Conservation (phyloP, 495 filamentous ascomycete species). For the Penicillium fimorum region DNA sequence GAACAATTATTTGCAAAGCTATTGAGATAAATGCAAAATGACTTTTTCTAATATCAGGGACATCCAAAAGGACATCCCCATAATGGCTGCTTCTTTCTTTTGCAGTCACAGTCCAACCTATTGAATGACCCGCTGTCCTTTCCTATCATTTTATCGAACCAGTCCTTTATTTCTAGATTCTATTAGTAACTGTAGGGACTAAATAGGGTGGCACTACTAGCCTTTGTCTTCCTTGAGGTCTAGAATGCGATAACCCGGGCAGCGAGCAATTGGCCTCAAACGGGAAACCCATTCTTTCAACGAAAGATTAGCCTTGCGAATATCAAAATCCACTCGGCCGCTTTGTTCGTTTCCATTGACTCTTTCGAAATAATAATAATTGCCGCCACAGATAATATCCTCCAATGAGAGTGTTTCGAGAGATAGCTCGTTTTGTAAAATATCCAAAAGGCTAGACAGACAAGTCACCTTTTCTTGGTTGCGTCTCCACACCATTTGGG, state of each 20-base stretch:
- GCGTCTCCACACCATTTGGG: conserved; percentile 12
- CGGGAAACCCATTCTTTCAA: conserved; percentile 18
- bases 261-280: conserved; percentile 10
- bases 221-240: conserved; percentile 13
- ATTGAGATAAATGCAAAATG: too few species aligned
- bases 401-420: conserved; percentile 16
- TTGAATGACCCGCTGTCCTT: conserved; percentile 16
- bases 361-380: conserved; percentile 18
- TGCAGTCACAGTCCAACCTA: conserved; percentile 17
- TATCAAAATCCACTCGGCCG: conserved; percentile 16
- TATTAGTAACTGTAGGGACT: conserved; percentile 11
- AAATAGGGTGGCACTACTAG: conserved; percentile 10
- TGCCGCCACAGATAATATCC: conserved; percentile 18
- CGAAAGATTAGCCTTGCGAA: conserved; percentile 9
- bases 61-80: conserved; percentile 19
- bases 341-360: conserved; percentile 1
- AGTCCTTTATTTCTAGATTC: conserved; percentile 14
- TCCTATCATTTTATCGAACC: conserved; percentile 20
- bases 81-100: conserved; percentile 2
- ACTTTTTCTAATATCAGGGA: conserved; percentile 8
- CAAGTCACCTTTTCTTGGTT: conserved; percentile 18
- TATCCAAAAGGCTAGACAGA: conserved; percentile 14
- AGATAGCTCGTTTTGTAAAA: conserved; percentile 17
- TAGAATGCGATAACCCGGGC: conserved; percentile 10
- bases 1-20: too few species aligned